A percentile compares a stretch with the other conserved stretches of the same genome.
phyloP scores from a whole-genome alignment of 352 stramenopile genomes.

The Halophytophthora polymorphica region DNA sequence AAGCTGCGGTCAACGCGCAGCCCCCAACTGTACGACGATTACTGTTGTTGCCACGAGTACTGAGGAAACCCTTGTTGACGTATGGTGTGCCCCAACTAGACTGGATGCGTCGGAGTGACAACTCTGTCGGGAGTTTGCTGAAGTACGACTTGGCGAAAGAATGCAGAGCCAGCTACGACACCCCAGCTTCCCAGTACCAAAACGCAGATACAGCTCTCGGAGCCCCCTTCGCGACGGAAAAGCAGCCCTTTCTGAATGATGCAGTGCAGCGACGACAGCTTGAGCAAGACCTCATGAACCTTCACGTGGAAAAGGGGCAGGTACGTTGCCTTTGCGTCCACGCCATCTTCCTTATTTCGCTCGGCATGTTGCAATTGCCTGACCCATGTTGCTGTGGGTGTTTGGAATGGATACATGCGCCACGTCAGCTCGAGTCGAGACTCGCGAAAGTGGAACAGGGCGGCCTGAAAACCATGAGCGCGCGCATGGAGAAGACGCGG shows the following conservation, averaged over 20 bases:
- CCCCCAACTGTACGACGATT: too few species aligned
- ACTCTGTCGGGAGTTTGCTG: too few species aligned
- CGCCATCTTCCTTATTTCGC: not conserved
- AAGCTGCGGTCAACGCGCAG: not conserved
- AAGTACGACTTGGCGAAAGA: not conserved
- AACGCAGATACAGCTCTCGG: constrained; percentile 15
- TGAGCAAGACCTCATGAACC: constrained; percentile 38
- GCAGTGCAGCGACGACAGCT: constrained; percentile 35
- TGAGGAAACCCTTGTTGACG: too few species aligned
- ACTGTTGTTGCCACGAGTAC: too few species aligned
- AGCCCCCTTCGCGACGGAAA: constrained; percentile 40
- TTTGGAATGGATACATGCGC: too few species aligned
- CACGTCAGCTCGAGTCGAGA: constrained; percentile 40
- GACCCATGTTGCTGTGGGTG: not conserved
- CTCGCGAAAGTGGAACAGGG: constrained; percentile 40
- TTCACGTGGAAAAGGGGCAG: constrained; percentile 51
- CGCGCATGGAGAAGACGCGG: constrained; percentile 31
- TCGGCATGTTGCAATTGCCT: not conserved
- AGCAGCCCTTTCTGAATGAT: constrained; percentile 39
- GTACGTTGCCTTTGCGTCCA: constrained; percentile 3
- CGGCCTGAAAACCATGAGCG: constrained; percentile 39
- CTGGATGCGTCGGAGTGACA: too few species aligned
- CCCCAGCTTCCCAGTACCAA: not conserved
- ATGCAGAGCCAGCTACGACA: not conserved
- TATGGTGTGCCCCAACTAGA: too few species aligned